phyloP scores from a whole-genome alignment of 306 rosid genomes.

The Heteromeles arbutifolia region DNA sequence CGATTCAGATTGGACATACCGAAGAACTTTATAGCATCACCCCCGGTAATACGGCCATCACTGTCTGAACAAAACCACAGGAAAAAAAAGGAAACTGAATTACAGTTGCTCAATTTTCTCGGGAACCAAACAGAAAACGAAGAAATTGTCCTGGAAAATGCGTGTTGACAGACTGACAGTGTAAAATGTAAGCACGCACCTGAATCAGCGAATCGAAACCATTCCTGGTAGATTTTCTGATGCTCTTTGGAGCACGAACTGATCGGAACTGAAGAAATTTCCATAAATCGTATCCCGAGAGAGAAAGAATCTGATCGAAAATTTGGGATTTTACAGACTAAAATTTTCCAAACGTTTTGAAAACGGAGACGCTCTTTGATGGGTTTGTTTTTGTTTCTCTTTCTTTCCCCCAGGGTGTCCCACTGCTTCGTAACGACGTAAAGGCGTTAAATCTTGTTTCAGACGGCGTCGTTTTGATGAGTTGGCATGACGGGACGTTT shows the following conservation, averaged over 20 bases:
- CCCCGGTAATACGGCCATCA: constrained; percentile 91
- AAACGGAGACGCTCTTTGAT: not conserved
- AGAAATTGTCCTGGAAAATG: not conserved
- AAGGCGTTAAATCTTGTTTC: not conserved
- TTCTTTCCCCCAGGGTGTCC: not conserved
- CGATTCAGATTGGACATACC: constrained; percentile 65
- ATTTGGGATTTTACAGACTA: not conserved
- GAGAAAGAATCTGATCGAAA: not conserved
- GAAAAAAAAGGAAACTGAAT: not conserved
- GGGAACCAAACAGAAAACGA: not conserved
- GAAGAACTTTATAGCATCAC: constrained; percentile 71
- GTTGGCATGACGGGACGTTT: not conserved
- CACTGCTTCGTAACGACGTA: not conserved
- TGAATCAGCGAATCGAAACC: constrained; percentile 82
- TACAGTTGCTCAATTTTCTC: not conserved
- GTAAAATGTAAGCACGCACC: constrained; percentile 28
- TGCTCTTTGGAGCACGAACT: constrained; percentile 51
- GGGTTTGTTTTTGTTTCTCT: constrained; percentile 2
- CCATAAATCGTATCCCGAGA: constrained; percentile 30
- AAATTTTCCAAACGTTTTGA: not conserved
- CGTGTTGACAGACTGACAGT: not conserved
- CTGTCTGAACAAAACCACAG: constrained; percentile 41
- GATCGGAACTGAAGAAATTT: constrained; percentile 44
- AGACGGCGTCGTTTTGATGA: constrained; percentile 16
- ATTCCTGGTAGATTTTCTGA: constrained; percentile 54